A percentile compares a stretch with the other conserved stretches of the same genome.
Conservation (phyloP, 106 monocot species). For the Dendrobium catenatum region DNA sequence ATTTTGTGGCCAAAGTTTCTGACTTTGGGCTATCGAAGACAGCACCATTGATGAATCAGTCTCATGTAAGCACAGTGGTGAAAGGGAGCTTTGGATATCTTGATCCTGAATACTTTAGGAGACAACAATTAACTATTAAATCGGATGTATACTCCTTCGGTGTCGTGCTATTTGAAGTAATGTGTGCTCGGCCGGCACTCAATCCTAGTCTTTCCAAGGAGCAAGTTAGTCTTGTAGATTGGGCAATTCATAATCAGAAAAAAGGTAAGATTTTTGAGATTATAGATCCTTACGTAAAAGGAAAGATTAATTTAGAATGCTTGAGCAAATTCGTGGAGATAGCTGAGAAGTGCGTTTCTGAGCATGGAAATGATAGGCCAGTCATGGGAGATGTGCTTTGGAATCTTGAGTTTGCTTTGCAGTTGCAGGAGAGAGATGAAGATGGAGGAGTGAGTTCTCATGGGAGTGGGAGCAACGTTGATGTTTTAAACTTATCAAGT, state of each 20-base stretch:
- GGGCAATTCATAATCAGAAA: slow-evolving; percentile 41
- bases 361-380: slow-evolving; percentile 55
- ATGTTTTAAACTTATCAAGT: background rate
- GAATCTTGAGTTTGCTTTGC: slow-evolving; percentile 67
- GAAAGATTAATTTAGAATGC: slow-evolving; percentile 49
- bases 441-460: slow-evolving; percentile 1
- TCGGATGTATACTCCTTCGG: slow-evolving; percentile 90
- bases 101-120: slow-evolving; percentile 74
- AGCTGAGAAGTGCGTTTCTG: slow-evolving; percentile 60
- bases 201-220: slow-evolving; percentile 50
- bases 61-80: slow-evolving; percentile 77
- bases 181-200: slow-evolving; percentile 61
- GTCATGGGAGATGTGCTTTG: slow-evolving; percentile 84
- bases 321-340: slow-evolving; percentile 54
- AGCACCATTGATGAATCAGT: slow-evolving; percentile 57
- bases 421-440: slow-evolving; percentile 40
- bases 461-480: background rate
- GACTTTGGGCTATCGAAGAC: slow-evolving; percentile 88
- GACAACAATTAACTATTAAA: slow-evolving; percentile 77
- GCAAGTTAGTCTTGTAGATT: slow-evolving; percentile 64
- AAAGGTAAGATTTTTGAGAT: slow-evolving; percentile 39
- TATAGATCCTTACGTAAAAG: slow-evolving; percentile 44
- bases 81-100: slow-evolving; percentile 88
- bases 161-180: slow-evolving; percentile 70
- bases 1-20: slow-evolving; percentile 76